phyloP scores from a whole-genome alignment of 164 flowering plant species.

The Umbilicus rupestris region DNA sequence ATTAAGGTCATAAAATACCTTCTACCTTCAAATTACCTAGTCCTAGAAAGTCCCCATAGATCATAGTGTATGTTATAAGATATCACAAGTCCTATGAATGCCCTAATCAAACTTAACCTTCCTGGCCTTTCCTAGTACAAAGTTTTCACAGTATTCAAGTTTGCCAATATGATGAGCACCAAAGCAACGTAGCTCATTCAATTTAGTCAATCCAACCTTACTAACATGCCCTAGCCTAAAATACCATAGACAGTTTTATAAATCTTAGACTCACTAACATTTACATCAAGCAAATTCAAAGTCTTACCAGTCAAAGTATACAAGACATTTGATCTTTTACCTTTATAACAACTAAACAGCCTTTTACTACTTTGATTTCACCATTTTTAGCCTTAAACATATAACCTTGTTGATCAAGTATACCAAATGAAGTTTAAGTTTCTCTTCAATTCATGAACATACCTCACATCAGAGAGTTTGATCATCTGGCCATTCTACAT shows the following conservation, averaged over 20 bases:
- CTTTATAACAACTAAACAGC: neutral
- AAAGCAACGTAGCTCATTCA: neutral
- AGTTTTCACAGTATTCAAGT: conserved; percentile 18
- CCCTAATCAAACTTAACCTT: conserved; percentile 10
- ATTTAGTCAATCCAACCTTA: neutral
- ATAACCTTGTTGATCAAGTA: neutral
- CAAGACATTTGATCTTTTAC: neutral
- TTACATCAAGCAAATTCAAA: neutral
- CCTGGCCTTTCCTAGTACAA: conserved; percentile 12
- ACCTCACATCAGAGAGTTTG: too few species aligned
- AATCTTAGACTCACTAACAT: too few species aligned
- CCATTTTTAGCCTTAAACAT: neutral
- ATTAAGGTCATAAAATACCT: too few species aligned
- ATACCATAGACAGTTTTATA: neutral
- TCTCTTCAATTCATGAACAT: neutral
- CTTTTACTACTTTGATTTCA: too few species aligned
- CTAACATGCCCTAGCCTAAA: neutral
- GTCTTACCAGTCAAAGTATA: neutral
- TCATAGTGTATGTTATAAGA: too few species aligned
- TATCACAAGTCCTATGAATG: conserved; percentile 6
- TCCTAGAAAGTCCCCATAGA: conserved; percentile 14
- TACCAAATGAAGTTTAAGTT: neutral
- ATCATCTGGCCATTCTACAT: too few species aligned
- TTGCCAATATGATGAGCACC: neutral
- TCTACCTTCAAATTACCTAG: neutral